Conservation (phyloP, 1,284 basidiomycete genomes). For the Thecaphora thlaspeos region DNA sequence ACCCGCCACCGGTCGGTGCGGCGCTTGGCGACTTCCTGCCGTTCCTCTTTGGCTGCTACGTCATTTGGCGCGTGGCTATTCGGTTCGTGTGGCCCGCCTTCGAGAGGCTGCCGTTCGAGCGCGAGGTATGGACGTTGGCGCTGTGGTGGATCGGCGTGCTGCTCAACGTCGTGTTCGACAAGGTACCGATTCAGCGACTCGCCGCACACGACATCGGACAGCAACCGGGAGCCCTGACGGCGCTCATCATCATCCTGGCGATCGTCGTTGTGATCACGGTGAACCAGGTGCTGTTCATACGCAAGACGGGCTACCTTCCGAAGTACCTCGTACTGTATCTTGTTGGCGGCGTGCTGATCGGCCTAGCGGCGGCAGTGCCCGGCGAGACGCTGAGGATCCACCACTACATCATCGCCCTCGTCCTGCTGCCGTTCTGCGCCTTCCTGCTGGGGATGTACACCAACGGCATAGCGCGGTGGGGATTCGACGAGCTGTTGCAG, state of each 20-base stretch:
- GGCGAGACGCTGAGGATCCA: slow-evolving; percentile 57
- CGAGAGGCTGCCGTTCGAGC: slow-evolving; percentile 69
- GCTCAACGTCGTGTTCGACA: slow-evolving; percentile 53
- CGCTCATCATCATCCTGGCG: slow-evolving; percentile 70
- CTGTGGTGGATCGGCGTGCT: slow-evolving; percentile 74
- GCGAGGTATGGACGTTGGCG: slow-evolving; percentile 71
- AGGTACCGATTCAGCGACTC: slow-evolving; percentile 62
- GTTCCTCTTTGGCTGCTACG: slow-evolving; percentile 73
- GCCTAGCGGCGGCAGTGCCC: slow-evolving; percentile 72
- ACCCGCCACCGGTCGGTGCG: slow-evolving; percentile 62
- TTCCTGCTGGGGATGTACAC: slow-evolving; percentile 78
- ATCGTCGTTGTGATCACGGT: slow-evolving; percentile 60
- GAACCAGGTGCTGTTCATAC: slow-evolving; percentile 78
- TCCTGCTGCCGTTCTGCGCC: slow-evolving; percentile 73
- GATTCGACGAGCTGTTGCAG: slow-evolving; percentile 76
- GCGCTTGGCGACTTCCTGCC: slow-evolving; percentile 78
- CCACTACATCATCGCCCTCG: slow-evolving; percentile 71
- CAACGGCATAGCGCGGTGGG: slow-evolving; percentile 56
- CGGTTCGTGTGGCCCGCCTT: slow-evolving; percentile 75
- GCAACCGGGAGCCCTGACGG: slow-evolving; percentile 70
- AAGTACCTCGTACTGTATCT: slow-evolving; percentile 64
- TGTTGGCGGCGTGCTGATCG: slow-evolving; percentile 67
- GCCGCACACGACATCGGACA: slow-evolving; percentile 69
- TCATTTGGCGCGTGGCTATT: slow-evolving; percentile 74
- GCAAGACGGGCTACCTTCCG: slow-evolving; percentile 77